Evolutionary conservation across 78 protist genomes (phyloP).

Genomic region (Protostelium mycophagum): DNA sequence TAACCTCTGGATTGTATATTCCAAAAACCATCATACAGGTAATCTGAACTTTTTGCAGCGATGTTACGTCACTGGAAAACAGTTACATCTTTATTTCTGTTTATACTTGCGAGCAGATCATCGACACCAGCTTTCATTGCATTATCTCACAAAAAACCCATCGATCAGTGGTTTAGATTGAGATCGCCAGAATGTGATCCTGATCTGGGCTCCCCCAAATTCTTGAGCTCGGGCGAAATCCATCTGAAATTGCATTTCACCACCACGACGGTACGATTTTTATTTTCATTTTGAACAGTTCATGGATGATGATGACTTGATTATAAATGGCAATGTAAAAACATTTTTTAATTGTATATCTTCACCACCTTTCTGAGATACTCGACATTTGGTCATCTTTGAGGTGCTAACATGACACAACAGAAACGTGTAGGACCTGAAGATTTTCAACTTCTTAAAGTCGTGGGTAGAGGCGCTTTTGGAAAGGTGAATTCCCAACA

Average conservation of each 20-base stretch:
- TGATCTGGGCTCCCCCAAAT: neutral
- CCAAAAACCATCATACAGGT: too few relatives aligned
- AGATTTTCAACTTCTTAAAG: conserved; percentile 61
- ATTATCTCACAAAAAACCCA: neutral
- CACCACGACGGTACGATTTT: neutral
- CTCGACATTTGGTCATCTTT: too few relatives aligned
- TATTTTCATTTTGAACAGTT: too few relatives aligned
- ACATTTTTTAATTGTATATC: neutral
- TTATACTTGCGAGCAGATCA: neutral
- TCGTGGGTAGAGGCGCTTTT: conserved; percentile 77
- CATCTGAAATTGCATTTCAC: neutral
- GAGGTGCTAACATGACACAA: too few relatives aligned
- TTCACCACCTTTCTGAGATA: neutral
- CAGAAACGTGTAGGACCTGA: conserved; percentile 42
- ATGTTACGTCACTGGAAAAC: neutral
- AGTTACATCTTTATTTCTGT: neutral
- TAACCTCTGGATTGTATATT: too few relatives aligned
- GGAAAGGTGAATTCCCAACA: conserved; percentile 71
- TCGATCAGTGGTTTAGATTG: neutral
- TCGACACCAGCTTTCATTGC: neutral
- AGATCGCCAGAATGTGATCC: neutral
- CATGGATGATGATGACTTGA: too few relatives aligned
- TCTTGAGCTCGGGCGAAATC: neutral
- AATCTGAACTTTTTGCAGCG: neutral
- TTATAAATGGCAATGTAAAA: too few relatives aligned